A percentile compares a stretch with the other conserved stretches of the same genome.
Conservation (phyloP, 2,329 filamentous ascomycete species). For the Aspergillus latus region DNA sequence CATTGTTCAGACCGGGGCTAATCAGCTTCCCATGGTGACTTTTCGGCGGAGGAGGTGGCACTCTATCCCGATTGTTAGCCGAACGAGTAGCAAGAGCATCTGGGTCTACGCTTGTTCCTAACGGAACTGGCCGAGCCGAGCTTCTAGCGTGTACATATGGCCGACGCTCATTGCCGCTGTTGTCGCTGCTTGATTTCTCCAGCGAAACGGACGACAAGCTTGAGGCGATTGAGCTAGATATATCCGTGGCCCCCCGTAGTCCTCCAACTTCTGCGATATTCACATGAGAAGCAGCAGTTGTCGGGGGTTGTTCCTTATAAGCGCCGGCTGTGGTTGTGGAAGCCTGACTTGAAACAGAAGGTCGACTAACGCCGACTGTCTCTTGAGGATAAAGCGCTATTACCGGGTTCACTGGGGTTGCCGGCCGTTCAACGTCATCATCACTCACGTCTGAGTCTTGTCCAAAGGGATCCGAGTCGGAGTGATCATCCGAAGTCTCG, state of each 20-base stretch:
- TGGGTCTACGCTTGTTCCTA: conserved; percentile 55
- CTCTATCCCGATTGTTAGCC: conserved; percentile 54
- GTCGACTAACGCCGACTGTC: conserved; percentile 18
- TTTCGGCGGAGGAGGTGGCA: conserved; percentile 68
- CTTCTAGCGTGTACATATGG: conserved; percentile 48
- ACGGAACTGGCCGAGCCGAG: conserved; percentile 56
- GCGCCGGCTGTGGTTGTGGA: conserved; percentile 7
- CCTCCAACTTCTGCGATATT: not conserved
- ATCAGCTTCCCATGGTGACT: conserved; percentile 78
- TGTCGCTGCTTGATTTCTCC: conserved; percentile 39
- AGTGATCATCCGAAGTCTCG: conserved; percentile 34
- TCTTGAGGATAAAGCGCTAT: conserved; percentile 5
- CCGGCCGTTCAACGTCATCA: conserved; percentile 20
- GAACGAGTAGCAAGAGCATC: conserved; percentile 33
- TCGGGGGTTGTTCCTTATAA: conserved; percentile 21
- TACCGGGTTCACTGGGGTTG: conserved; percentile 2
- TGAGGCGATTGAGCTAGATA: not conserved
- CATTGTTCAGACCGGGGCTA: conserved; percentile 41
- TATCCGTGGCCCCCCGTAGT: not conserved
- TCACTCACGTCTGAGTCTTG: conserved; percentile 30
- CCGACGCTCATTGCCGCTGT: conserved; percentile 52
- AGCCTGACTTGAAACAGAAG: conserved; percentile 14
- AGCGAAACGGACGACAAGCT: conserved; percentile 12
- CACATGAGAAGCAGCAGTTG: not conserved
- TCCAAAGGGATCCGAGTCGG: conserved; percentile 40